phyloP scores from a whole-genome alignment of 495 filamentous ascomycete genomes.

The Penicillium diatomitis region DNA sequence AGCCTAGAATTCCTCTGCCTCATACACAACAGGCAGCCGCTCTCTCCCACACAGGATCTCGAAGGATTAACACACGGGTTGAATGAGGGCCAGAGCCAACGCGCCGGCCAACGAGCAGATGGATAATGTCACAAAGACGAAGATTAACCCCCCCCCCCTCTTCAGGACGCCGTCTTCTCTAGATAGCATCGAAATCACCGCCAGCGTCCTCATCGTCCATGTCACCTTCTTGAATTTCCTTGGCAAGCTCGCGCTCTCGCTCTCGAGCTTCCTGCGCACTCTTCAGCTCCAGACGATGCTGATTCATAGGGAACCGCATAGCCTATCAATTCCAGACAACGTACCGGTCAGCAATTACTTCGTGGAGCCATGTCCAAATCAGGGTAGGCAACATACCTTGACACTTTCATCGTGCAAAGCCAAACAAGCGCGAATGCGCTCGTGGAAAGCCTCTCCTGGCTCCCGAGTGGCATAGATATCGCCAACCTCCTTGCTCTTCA shows the following conservation, averaged over 20 bases:
- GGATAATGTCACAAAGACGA: slow-evolving; percentile 11
- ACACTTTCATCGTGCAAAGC: slow-evolving; percentile 94
- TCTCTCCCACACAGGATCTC: slow-evolving; percentile 2
- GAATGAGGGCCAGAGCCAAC: slow-evolving; percentile 14
- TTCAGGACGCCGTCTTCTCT: slow-evolving; percentile 20
- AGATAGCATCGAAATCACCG: slow-evolving; percentile 96
- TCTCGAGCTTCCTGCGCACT: slow-evolving; percentile 96
- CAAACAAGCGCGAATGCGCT: slow-evolving; percentile 85
- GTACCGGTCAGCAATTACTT: neutral
- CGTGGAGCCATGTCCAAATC: neutral
- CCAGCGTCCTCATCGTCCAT: slow-evolving; percentile 95
- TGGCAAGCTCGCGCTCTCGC: slow-evolving; percentile 89
- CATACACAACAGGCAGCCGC: neutral
- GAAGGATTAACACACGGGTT: slow-evolving; percentile 23
- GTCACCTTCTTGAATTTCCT: slow-evolving; percentile 98
- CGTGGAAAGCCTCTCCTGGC: slow-evolving; percentile 93
- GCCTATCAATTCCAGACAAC: slow-evolving; percentile 46
- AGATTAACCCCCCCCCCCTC: no score
- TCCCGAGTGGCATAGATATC: slow-evolving; percentile 95
- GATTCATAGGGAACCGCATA: slow-evolving; percentile 99
- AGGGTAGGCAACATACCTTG: slow-evolving; percentile 54
- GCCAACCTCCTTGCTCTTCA: slow-evolving; percentile 94
- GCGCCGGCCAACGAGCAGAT: slow-evolving; percentile 7
- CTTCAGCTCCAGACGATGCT: slow-evolving; percentile 94
- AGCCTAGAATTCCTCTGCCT: neutral